Conservation (phyloP, 2,329 filamentous ascomycete genomes). For the Clarireedia homoeocarpa region DNA sequence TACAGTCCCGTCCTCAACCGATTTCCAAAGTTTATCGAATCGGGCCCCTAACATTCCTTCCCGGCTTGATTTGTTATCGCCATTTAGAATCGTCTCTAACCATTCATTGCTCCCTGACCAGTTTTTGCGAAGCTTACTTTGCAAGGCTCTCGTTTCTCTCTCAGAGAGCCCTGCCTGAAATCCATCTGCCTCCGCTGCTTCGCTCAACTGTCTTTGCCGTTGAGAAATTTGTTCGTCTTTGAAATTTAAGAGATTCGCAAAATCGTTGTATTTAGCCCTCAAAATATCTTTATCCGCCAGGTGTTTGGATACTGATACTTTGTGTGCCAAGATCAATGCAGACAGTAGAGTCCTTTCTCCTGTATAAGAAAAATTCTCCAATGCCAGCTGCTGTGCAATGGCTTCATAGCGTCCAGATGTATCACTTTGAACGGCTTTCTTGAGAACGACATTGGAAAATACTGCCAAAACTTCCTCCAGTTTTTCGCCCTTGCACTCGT, state of each 20-base stretch:
- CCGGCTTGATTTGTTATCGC: conserved; percentile 47
- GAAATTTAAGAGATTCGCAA: conserved; percentile 54
- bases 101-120: conserved; percentile 75
- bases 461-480: conserved; percentile 78
- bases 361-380: conserved; percentile 51
- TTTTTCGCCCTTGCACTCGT: conserved; percentile 89
- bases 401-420: conserved; percentile 36
- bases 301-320: conserved; percentile 51
- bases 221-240: conserved; percentile 53
- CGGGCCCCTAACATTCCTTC: conserved; percentile 58
- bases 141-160: conserved; percentile 37
- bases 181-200: conserved; percentile 25
- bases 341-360: conserved; percentile 49
- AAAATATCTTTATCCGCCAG: conserved; percentile 54
- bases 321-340: conserved; percentile 66
- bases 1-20: conserved; percentile 52
- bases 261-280: conserved; percentile 51
- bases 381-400: conserved; percentile 46
- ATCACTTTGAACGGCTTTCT: conserved; percentile 50
- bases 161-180: conserved; percentile 14
- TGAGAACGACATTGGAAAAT: conserved; percentile 78
- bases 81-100: conserved; percentile 62
- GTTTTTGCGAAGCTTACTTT: conserved; percentile 57
- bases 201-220: conserved; percentile 41
- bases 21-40: conserved; percentile 65